Evolutionary conservation across 208 protist species (phyloP).

Genomic region (Leishmania martiniquensis): DNA sequence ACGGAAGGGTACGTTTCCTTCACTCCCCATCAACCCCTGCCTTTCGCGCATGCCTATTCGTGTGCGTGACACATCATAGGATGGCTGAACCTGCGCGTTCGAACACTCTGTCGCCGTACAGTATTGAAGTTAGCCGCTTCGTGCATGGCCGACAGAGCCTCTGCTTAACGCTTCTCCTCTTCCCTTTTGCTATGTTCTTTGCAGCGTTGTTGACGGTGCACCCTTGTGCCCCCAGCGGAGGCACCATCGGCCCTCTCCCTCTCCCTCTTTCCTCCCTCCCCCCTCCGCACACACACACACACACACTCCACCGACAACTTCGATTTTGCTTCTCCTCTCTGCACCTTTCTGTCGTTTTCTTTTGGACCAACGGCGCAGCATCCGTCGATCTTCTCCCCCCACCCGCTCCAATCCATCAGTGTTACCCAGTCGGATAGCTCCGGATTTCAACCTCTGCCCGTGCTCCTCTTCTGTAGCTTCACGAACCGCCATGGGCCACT

Average conservation of each 20-base stretch:
- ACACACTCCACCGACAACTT: too few relatives aligned
- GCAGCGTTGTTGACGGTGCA: neutral
- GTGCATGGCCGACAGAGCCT: neutral
- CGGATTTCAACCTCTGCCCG: neutral
- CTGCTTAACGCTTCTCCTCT: neutral
- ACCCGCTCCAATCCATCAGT: neutral
- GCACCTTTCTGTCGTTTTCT: neutral
- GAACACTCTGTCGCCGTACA: neutral
- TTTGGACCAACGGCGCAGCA: neutral
- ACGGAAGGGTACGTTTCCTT: neutral
- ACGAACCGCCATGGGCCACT: constrained; percentile 62
- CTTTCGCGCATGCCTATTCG: neutral
- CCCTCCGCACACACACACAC: too few relatives aligned
- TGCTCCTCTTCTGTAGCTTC: neutral
- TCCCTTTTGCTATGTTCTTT: neutral
- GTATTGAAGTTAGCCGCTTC: neutral
- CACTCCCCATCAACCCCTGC: neutral
- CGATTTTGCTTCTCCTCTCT: neutral
- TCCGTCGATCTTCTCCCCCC: too few relatives aligned
- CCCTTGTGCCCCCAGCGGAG: neutral
- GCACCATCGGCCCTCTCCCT: neutral
- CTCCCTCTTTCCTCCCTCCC: neutral
- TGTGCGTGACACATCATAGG: neutral
- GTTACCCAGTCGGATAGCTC: too few relatives aligned
- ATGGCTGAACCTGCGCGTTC: neutral